Percentiles rank a stretch among this genome's conserved stretches.
These are phyloP conservation scores for Middelhovenomyces tepae DNA, from an alignment of 805 yeast species.

Conservation along the genomic window DNA sequence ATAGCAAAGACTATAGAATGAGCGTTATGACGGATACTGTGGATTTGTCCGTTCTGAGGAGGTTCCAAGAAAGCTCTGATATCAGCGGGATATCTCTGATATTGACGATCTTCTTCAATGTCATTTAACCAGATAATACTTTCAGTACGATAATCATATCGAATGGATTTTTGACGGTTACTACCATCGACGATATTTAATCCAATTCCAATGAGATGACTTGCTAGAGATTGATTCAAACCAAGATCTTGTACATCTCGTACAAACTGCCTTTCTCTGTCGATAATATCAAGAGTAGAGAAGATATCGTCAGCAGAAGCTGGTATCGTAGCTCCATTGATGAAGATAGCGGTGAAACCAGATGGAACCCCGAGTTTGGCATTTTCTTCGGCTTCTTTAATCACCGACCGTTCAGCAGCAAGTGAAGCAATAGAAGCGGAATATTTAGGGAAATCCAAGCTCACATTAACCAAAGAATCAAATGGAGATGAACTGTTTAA, in stretches of 20 bases:
- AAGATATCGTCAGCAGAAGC: constrained; percentile 32
- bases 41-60: constrained; percentile 50
- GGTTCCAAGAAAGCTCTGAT: constrained; percentile 39
- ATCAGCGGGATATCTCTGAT: constrained; percentile 38
- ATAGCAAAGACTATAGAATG: constrained; percentile 66
- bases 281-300: constrained; percentile 29
- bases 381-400: constrained; percentile 20
- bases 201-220: constrained; percentile 26
- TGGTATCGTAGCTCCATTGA: constrained; percentile 57
- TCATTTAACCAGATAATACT: constrained; percentile 68
- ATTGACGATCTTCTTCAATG: constrained; percentile 53
- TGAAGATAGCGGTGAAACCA: constrained; percentile 35
- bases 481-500: constrained; percentile 26
- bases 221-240: constrained; percentile 7
- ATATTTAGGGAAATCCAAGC: constrained; percentile 49
- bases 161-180: constrained; percentile 9
- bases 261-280: constrained; percentile 29
- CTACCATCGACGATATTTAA: constrained; percentile 14
- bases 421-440: constrained; percentile 32
- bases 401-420: constrained; percentile 11
- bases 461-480: constrained; percentile 31
- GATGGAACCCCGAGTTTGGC: constrained; percentile 10
- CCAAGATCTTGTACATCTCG: constrained; percentile 9
- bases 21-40: constrained; percentile 62
- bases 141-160: constrained; percentile 29